A percentile compares a stretch with the other conserved stretches of the same genome.
Conservation (phyloP, 441 rosid genomes). For the Bruguiera hainesii region DNA sequence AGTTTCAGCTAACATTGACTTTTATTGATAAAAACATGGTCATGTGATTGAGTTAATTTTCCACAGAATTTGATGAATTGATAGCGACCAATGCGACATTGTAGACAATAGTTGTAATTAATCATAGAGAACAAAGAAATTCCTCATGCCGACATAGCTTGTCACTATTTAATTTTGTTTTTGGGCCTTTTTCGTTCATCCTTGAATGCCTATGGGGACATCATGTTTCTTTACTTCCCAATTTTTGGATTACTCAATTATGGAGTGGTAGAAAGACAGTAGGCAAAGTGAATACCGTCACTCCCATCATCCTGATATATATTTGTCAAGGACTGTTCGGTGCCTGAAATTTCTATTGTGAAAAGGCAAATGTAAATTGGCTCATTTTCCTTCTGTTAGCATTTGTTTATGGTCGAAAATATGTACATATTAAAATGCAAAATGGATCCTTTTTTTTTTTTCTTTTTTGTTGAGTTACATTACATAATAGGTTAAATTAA, state of each 20-base stretch:
- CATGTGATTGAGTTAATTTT: conserved; percentile 14
- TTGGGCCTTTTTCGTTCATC: conserved; percentile 8
- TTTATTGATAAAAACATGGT: background rate
- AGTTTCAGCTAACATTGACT: background rate
- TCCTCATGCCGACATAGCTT: conserved; percentile 27
- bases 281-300: background rate
- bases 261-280: background rate
- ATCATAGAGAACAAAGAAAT: conserved; percentile 26
- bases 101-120: conserved; percentile 17
- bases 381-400: too few species aligned
- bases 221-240: conserved; percentile 27
- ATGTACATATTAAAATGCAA: too few species aligned
- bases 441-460: too few species aligned
- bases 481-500: too few species aligned
- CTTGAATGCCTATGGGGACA: conserved; percentile 27
- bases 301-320: background rate
- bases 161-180: conserved; percentile 3
- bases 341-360: background rate
- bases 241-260: background rate
- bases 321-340: too few species aligned
- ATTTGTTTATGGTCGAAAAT: too few species aligned
- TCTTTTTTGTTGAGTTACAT: too few species aligned
- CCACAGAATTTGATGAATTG: conserved; percentile 27
- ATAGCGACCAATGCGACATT: conserved; percentile 18
- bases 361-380: background rate